These are phyloP conservation scores for Spiromastix sp. DNA, from an alignment of 2,329 filamentous ascomycete species.

Conservation along the genomic window DNA sequence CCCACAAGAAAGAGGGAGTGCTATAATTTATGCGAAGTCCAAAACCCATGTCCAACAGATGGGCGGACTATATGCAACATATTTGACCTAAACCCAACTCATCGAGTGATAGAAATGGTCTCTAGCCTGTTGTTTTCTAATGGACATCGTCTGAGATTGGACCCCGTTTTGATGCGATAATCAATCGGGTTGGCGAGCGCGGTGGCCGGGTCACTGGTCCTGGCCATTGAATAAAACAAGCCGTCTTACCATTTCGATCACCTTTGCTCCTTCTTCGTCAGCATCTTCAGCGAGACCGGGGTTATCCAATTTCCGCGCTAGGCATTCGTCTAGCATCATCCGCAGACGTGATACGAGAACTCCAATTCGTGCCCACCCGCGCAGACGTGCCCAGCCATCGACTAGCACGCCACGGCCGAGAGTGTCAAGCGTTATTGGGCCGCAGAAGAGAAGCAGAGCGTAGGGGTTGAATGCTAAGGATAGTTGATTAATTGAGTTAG, in stretches of 20 bases:
- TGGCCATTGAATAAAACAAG: constrained; percentile 85
- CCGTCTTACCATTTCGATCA: constrained; percentile 67
- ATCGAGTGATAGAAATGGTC: too few species aligned
- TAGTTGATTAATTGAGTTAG: too few species aligned
- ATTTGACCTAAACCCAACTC: too few species aligned
- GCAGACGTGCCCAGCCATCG: constrained; percentile 77
- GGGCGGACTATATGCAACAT: too few species aligned
- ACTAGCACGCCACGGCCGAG: constrained; percentile 77
- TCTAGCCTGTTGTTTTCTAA: too few species aligned
- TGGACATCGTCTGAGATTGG: too few species aligned
- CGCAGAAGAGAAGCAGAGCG: constrained; percentile 77
- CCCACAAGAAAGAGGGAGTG: too few species aligned
- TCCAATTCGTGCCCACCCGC: constrained; percentile 91
- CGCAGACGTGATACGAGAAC: constrained; percentile 76
- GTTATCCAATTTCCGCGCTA: constrained; percentile 71
- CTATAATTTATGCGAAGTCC: too few species aligned
- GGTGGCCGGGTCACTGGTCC: constrained; percentile 53
- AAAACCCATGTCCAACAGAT: too few species aligned
- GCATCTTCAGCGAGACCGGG: constrained; percentile 47
- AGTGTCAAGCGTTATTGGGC: constrained; percentile 75
- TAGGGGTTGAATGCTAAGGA: constrained; percentile 75
- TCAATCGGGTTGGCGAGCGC: too few species aligned
- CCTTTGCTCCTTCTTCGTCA: constrained; percentile 26
- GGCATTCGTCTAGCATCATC: constrained; percentile 74
- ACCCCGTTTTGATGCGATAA: too few species aligned